Conservation (phyloP, 768 basidiomycete genomes). For the Punctularia strigosozonata region DNA sequence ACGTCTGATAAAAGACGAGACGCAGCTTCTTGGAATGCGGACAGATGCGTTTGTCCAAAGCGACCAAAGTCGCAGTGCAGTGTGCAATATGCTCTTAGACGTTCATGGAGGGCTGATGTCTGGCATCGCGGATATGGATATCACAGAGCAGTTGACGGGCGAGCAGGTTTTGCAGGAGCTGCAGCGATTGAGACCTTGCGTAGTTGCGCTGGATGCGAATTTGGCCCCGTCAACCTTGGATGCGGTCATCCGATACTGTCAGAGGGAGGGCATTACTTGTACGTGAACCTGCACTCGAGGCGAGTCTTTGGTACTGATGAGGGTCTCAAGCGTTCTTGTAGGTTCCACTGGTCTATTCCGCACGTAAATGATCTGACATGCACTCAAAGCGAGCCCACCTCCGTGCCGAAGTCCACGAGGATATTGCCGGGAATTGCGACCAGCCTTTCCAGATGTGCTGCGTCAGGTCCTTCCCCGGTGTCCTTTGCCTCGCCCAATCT, state of each 20-base stretch:
- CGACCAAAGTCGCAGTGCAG: constrained; percentile 41
- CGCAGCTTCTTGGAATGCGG: constrained; percentile 57
- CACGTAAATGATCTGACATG: neutral
- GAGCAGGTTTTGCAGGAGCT: constrained; percentile 48
- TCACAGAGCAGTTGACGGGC: constrained; percentile 42
- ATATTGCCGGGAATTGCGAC: constrained; percentile 54
- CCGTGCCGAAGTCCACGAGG: constrained; percentile 62
- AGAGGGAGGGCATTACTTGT: constrained; percentile 39
- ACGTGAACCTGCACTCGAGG: constrained; percentile 13
- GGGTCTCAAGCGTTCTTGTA: constrained; percentile 60
- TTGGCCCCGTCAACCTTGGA: constrained; percentile 41
- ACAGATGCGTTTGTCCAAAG: constrained; percentile 60
- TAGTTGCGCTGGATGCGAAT: constrained; percentile 75
- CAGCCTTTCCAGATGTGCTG: constrained; percentile 22
- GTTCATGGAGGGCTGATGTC: constrained; percentile 54
- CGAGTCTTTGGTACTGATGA: constrained; percentile 1
- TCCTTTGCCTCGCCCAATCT: constrained; percentile 78
- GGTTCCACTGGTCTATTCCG: constrained; percentile 13
- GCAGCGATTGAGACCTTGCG: constrained; percentile 30
- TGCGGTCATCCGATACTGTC: constrained; percentile 40
- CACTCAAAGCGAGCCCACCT: constrained; percentile 78
- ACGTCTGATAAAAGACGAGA: constrained; percentile 45
- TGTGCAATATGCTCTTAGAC: constrained; percentile 83
- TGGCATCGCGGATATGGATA: constrained; percentile 92
- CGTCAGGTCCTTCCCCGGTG: constrained; percentile 30